Conservation (phyloP, 768 basidiomycete species). For the Mrakia gelida region DNA sequence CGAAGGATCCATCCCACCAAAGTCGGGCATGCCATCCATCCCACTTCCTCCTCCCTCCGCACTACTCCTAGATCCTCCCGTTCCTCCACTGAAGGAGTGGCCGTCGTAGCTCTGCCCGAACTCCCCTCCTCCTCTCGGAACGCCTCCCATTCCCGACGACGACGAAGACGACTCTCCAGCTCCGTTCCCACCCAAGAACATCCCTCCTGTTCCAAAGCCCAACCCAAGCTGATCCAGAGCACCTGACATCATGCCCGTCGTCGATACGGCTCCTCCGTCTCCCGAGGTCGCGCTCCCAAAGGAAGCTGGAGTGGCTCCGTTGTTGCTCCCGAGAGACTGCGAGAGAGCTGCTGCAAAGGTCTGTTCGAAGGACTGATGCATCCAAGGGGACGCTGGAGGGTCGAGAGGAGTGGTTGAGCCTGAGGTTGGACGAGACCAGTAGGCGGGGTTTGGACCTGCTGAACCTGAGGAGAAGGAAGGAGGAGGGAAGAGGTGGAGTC, state of each 20-base stretch:
- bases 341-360: constrained; percentile 12
- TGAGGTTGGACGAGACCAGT: constrained; percentile 6
- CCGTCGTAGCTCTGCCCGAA: neutral
- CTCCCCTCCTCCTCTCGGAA: neutral
- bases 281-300: neutral
- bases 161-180: neutral
- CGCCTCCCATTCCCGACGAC: neutral
- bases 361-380: constrained; percentile 2
- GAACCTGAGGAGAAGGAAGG: neutral
- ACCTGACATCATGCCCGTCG: neutral
- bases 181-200: neutral
- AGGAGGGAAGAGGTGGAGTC: neutral
- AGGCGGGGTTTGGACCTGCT: neutral
- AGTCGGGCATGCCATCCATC: neutral
- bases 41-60: neutral
- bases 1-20: constrained; percentile 9
- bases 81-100: neutral
- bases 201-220: neutral
- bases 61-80: neutral
- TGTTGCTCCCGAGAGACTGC: constrained; percentile 6
- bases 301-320: neutral
- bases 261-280: no score
- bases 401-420: constrained; percentile 12
- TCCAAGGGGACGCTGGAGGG: neutral
- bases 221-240: constrained; percentile 3